These are phyloP conservation scores for Starmerella floris DNA, from an alignment of 805 yeast genomes.

Conservation along the genomic window DNA sequence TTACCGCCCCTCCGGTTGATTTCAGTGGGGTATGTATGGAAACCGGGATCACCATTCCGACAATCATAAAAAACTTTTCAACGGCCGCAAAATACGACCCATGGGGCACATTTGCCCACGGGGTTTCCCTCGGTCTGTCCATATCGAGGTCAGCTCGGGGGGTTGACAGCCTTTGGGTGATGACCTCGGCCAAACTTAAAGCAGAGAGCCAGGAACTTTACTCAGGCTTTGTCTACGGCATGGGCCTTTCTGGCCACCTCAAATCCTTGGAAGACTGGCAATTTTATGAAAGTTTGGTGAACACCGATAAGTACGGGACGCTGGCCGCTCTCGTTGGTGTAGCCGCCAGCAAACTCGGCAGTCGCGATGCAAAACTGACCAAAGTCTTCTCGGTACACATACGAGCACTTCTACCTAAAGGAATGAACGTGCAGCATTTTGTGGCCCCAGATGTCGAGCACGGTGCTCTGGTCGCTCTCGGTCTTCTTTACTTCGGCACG, in stretches of 20 bases:
- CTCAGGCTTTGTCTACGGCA: constrained; percentile 86
- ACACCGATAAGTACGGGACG: constrained; percentile 72
- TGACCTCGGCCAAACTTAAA: constrained; percentile 47
- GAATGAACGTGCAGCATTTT: constrained; percentile 56
- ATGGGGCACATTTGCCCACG: constrained; percentile 54
- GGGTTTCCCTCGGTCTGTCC: constrained; percentile 74
- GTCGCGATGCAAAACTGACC: constrained; percentile 75
- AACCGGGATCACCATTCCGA: constrained; percentile 9
- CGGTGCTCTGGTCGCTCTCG: constrained; percentile 84
- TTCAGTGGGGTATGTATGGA: constrained; percentile 30
- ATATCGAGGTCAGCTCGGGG: constrained; percentile 56
- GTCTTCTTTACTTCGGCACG: constrained; percentile 62
- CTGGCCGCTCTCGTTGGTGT: constrained; percentile 81
- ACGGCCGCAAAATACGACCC: constrained; percentile 5
- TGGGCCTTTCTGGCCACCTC: constrained; percentile 85
- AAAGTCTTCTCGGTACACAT: constrained; percentile 89
- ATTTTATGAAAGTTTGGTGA: constrained; percentile 80
- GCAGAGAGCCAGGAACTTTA: constrained; percentile 55
- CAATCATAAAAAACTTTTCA: constrained; percentile 3
- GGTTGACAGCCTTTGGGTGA: constrained; percentile 81
- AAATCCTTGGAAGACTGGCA: constrained; percentile 87
- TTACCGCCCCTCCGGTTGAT: constrained; percentile 64
- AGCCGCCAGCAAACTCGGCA: constrained; percentile 75
- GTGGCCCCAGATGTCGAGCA: constrained; percentile 74
- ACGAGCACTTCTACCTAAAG: constrained; percentile 75